Percentiles rank a stretch among this genome's conserved stretches.
These are phyloP conservation scores for Myxozyma mucilagina DNA, from an alignment of 805 yeast genomes.

Conservation along the genomic window DNA sequence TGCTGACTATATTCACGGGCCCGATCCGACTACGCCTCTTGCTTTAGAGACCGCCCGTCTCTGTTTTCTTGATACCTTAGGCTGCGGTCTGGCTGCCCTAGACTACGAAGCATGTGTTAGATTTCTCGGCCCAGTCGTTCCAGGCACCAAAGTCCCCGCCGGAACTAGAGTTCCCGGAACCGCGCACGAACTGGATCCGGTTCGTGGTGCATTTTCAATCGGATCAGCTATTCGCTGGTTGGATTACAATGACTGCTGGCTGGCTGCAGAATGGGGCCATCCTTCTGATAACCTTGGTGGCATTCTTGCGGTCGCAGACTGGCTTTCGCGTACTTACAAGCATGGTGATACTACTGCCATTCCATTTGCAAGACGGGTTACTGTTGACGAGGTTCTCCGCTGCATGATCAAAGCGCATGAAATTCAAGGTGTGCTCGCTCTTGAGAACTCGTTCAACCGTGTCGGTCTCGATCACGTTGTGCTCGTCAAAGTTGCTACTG, in stretches of 20 bases:
- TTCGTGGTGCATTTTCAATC: constrained; percentile 58
- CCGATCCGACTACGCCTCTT: constrained; percentile 47
- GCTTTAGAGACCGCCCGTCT: constrained; percentile 57
- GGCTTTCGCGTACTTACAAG: constrained; percentile 50
- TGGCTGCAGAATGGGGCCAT: constrained; percentile 72
- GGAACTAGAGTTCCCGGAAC: constrained; percentile 62
- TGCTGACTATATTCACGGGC: constrained; percentile 52
- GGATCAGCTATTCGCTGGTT: constrained; percentile 62
- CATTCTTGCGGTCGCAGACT: constrained; percentile 59
- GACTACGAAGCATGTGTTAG: constrained; percentile 52
- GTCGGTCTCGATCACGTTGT: constrained; percentile 64
- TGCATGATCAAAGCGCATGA: constrained; percentile 66
- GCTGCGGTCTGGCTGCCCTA: constrained; percentile 61
- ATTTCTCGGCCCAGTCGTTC: constrained; percentile 58
- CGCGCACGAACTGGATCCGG: constrained; percentile 52
- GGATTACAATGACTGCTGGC: constrained; percentile 65
- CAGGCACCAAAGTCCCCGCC: constrained; percentile 55
- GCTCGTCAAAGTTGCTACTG: constrained; percentile 59
- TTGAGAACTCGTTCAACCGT: constrained; percentile 59
- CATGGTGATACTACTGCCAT: constrained; percentile 42
- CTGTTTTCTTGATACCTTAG: constrained; percentile 58
- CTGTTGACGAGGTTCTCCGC: constrained; percentile 53
- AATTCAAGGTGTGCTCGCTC: constrained; percentile 59
- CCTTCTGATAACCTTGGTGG: constrained; percentile 64
- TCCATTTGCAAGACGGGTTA: constrained; percentile 46